phyloP scores from a whole-genome alignment of 2,329 filamentous ascomycete species.

The Aspergillus brunneoviolaceus region DNA sequence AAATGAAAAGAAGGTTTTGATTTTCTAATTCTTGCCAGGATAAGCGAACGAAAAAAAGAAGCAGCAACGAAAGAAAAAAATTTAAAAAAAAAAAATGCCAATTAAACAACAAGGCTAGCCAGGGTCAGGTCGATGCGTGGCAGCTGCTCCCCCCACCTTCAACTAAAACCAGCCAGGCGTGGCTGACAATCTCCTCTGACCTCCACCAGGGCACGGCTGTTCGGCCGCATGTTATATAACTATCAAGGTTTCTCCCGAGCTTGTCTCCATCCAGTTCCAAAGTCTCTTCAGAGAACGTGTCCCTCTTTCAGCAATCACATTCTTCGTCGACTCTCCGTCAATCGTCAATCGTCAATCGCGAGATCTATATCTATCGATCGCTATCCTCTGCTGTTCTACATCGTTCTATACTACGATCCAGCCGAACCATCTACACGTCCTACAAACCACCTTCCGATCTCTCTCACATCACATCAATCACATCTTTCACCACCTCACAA shows the following conservation, averaged over 20 bases:
- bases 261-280: conserved; percentile 6
- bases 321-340: neutral
- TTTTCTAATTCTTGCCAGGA: neutral
- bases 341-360: neutral
- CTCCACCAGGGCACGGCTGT: conserved; percentile 12
- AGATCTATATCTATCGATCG: neutral
- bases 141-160: conserved; percentile 7
- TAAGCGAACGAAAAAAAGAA: neutral
- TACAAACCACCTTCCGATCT: neutral
- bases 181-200: conserved; percentile 5
- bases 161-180: conserved; percentile 6
- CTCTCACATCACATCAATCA: neutral
- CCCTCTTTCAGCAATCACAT: conserved; percentile 1
- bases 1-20: neutral
- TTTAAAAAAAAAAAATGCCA: conserved; percentile 10
- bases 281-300: conserved; percentile 6
- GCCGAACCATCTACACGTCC: neutral
- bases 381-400: neutral
- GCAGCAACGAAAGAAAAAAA: neutral
- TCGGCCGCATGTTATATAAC: conserved; percentile 18
- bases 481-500: conserved; percentile 10
- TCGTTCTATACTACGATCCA: conserved; percentile 4
- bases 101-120: neutral
- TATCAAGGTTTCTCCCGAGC: conserved; percentile 17
- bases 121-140: conserved; percentile 8